phyloP scores from a whole-genome alignment of 2,329 filamentous ascomycete species.

The Lecanoromycetidae sp. region DNA sequence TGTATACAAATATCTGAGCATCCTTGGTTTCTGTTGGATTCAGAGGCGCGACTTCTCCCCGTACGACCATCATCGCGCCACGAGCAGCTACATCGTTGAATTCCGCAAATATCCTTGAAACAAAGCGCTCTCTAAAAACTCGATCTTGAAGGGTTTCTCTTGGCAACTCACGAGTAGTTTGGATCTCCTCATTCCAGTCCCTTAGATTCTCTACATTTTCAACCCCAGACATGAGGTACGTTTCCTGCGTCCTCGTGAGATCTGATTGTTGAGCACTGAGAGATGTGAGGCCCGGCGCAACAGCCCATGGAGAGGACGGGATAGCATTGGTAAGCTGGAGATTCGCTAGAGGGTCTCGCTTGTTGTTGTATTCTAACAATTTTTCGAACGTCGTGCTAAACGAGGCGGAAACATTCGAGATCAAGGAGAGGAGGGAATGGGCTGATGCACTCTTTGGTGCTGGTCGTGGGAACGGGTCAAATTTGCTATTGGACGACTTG shows the following conservation, averaged over 20 bases:
- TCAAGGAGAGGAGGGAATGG: conserved; percentile 74
- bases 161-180: conserved; percentile 87
- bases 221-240: conserved; percentile 75
- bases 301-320: conserved; percentile 82
- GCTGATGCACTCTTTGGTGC: conserved; percentile 66
- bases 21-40: conserved; percentile 89
- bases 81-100: conserved; percentile 92
- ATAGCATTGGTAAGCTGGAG: conserved; percentile 95
- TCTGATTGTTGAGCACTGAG: conserved; percentile 66
- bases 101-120: conserved; percentile 93
- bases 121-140: conserved; percentile 85
- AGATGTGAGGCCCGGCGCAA: conserved; percentile 54
- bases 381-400: conserved; percentile 65
- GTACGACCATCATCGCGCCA: conserved; percentile 81
- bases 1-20: conserved; percentile 97
- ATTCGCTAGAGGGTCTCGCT: conserved; percentile 75
- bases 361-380: conserved; percentile 72
- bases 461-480: conserved; percentile 73
- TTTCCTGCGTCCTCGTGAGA: conserved; percentile 81
- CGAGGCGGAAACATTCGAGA: conserved; percentile 68
- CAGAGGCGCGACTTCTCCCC: conserved; percentile 81
- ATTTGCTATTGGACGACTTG: conserved; percentile 89
- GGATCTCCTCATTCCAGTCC: conserved; percentile 99
- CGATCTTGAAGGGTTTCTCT: conserved; percentile 90
- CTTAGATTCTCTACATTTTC: conserved; percentile 90